Conservation (phyloP, 495 filamentous ascomycete genomes). For the Cladorrhinum samala region DNA sequence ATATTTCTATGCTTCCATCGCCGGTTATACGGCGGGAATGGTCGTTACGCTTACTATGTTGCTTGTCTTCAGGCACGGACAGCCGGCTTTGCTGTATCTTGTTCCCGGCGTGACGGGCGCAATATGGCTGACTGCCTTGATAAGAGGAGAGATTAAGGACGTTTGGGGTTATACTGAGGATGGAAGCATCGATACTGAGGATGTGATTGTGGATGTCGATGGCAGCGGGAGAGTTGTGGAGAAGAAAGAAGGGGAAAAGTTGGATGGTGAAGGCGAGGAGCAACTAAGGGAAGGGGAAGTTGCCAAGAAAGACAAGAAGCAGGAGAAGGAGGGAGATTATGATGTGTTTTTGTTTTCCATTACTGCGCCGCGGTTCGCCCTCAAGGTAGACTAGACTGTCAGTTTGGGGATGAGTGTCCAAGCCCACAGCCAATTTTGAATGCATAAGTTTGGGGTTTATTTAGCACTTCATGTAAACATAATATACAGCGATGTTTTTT, state of each 20-base stretch:
- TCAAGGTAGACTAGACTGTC: not conserved
- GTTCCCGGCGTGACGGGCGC: constrained; percentile 76
- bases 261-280: not conserved
- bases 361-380: constrained; percentile 11
- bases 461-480: no score
- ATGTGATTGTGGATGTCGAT: constrained; percentile 40
- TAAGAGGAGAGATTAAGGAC: constrained; percentile 59
- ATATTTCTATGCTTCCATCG: constrained; percentile 76
- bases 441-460: no score
- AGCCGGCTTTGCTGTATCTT: constrained; percentile 89
- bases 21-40: constrained; percentile 79
- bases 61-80: constrained; percentile 70
- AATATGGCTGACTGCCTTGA: constrained; percentile 72
- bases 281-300: no score
- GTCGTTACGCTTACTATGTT: constrained; percentile 69
- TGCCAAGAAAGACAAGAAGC: constrained; percentile 1
- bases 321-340: constrained; percentile 5
- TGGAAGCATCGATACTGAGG: constrained; percentile 42
- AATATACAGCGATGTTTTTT: no score
- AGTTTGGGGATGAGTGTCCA: no score
- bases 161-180: constrained; percentile 85
- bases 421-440: no score
- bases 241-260: constrained; percentile 8
- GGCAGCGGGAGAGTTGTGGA: constrained; percentile 13
- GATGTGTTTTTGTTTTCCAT: constrained; percentile 26